Conservation (phyloP, 108 stramenopile species). For the Schizochytrium sp. region DNA sequence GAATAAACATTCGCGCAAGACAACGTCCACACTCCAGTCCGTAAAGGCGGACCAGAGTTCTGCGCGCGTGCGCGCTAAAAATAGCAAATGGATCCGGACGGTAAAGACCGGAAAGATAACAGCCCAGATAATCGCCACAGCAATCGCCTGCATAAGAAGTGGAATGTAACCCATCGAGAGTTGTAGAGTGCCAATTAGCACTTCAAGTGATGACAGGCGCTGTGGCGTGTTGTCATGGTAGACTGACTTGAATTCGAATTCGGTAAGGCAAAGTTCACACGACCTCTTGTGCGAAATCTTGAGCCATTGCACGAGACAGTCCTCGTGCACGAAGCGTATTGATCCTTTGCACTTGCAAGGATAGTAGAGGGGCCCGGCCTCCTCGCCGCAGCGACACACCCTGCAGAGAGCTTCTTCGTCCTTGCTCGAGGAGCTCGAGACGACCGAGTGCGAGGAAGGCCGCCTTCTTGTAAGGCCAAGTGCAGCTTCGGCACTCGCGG, state of each 20-base stretch:
- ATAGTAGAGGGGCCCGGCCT: constrained; percentile 49
- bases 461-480: no score
- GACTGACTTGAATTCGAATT: constrained; percentile 68
- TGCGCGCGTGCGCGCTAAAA: background rate
- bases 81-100: background rate
- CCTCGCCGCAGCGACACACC: background rate
- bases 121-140: background rate
- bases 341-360: constrained; percentile 82
- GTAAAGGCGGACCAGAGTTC: background rate
- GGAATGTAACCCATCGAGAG: background rate
- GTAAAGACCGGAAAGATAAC: background rate
- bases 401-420: background rate
- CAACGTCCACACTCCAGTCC: background rate
- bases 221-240: constrained; percentile 70
- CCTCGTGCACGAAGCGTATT: constrained; percentile 79
- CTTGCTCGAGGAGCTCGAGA: no score
- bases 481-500: no score
- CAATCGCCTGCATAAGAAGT: background rate
- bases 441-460: no score
- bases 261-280: constrained; percentile 72
- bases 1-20: background rate
- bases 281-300: constrained; percentile 54
- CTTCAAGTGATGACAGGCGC: constrained; percentile 54
- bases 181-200: constrained; percentile 39
- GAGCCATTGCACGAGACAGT: constrained; percentile 76